Evolutionary conservation across 371 early-diverging fungal species (phyloP), one percentile per base, ranked within the genome.

Genomic region (Synchytrium microbalum): DNA sequence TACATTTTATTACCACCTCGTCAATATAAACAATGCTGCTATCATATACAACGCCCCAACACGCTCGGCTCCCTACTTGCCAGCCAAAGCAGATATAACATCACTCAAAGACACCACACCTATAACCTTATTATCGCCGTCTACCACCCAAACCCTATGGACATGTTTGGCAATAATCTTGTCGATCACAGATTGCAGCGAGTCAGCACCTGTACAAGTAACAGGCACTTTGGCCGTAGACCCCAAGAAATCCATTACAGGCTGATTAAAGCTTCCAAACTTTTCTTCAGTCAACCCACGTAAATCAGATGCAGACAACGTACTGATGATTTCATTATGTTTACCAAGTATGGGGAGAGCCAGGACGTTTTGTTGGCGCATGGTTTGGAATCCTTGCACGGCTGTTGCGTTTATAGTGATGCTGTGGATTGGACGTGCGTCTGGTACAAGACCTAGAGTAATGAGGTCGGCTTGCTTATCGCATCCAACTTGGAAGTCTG

Each of bases 51-150:
- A n/a, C n/a, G n/a, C n/a, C n/a, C n/a, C n/a, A n/a, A n/a, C n/a
- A n/a, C n/a, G n/a, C n/a, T n/a, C n/a, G n/a, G n/a, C n/a, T n/a
- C n/a, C n/a, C n/a, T n/a, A n/a, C n/a, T n/a, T n/a, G n/a, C n/a
- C n/a, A n/a, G n/a, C n/a, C n/a, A 51, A 51, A 14, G 23, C 51
- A 14, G 51, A 51, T 23, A 74, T 67, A 25, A 74, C 58, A 58
- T 74, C 74, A 5, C 60, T 56, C 60, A 65, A 69, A 32, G 74
- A 71, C 10, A 71, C 68, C 27, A 74, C 71, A 3, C 74, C 71
- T 28, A 69, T 60, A 13, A 54, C 46, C 23, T 67, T 56, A 24
- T 59, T 54, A 30, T 51, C 32, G 1, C 24, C 55, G 53, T 71
- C 71, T 54, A 71, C 55, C 53, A 71, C 64, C 71, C 71, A 74